Evolutionary conservation across 768 basidiomycete genomes (phyloP), one percentile per base, ranked within the genome.

Genomic region (Pulveroboletus sp.): DNA sequence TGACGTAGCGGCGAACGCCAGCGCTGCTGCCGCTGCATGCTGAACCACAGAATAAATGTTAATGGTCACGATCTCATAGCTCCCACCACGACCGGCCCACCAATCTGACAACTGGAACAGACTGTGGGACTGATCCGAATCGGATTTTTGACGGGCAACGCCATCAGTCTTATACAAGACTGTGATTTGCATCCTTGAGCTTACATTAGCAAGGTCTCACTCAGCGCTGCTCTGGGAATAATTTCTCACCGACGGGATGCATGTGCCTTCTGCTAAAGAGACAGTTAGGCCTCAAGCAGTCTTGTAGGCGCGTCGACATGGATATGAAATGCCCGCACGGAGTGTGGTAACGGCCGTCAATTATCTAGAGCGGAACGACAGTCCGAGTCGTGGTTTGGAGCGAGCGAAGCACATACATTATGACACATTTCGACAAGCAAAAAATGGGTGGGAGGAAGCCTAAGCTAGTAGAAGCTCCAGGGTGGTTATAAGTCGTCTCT

Each of bases 321-420:
- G 80, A 77, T 50, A 80, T 70, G 65, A 90, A 89, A 65, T 89
- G 86, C 9, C 79, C 77, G 66, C 87, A 90, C 45, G 68, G 64
- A 14, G 81, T 79, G 69, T 87, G 79, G 66, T 74, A 86, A 55
- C 85, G 81, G 47, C 87, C 87, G 63, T 90, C 87, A 51, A 87
- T 81, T 54, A 90, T 75, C 87, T 90, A 56, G 31, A 50, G 38
- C 25, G 27, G 40, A 23, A 44, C 31, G 32, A 37, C 23, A 29
- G 16, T 12, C 4, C 37, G 32, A 48, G 51, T 20, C 14, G 21
- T 24, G n/a, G 33, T 40, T 33, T 21, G n/a, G 29, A 24, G 29
- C 43, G 41, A 37, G 35, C 35, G 27, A 50, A 27, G 52, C 33
- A 72, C 82, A 41, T 58, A 87, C 87, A 67, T 88, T 87, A 69